Evolutionary conservation across 169 alveolate genomes (phyloP), one percentile per base, ranked within the genome.

Genomic region (Plasmodium coatneyi): DNA sequence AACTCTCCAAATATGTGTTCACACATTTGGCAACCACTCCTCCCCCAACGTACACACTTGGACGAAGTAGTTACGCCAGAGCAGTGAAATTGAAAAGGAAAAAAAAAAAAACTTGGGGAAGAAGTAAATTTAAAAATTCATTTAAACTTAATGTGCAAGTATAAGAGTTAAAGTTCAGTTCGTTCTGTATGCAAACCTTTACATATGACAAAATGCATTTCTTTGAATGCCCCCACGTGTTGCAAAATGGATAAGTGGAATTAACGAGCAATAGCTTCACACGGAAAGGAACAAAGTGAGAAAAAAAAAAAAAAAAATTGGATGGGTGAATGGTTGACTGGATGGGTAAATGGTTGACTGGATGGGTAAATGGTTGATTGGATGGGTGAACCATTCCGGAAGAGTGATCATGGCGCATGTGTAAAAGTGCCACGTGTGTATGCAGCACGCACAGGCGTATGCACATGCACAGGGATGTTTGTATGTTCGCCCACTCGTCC

Each of bases 151-250:
- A 60, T 60, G 56, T 46, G 56, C 19, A 46, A 46, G 19, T 46
- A 46, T 46, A 12, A 2, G 56, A 46, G 56, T 46, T 46, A 46
- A 46, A 46, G 19, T 25, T 25, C 28, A 60, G 12, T 60, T 60
- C 74, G 34, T 22, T 60, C n/a, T 60, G 34, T 22, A 60, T 56
- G 22, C 22, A 56, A 56, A 56, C 30, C 72, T 22, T 56, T 56
- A 56, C 72, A 32, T 19, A 56, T 60, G 74, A 2, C 14, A 60
- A 60, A 60, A 19, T 10, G 34, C 16, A 60, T 60, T 60, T 9
- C 36, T 60, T 60, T 60, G 74, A 60, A 60, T 60, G 74, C 34
- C 34, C 74, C 74, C 74, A 60, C 74, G 34, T 60, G 34, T 60
- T 60, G 74, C 36, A 60, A 22, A 46, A 60, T 25, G 16, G 14